These are phyloP conservation scores for Diaporthe sp. DNA, from an alignment of 2,329 filamentous ascomycete genomes.

Conservation along the genomic window DNA sequence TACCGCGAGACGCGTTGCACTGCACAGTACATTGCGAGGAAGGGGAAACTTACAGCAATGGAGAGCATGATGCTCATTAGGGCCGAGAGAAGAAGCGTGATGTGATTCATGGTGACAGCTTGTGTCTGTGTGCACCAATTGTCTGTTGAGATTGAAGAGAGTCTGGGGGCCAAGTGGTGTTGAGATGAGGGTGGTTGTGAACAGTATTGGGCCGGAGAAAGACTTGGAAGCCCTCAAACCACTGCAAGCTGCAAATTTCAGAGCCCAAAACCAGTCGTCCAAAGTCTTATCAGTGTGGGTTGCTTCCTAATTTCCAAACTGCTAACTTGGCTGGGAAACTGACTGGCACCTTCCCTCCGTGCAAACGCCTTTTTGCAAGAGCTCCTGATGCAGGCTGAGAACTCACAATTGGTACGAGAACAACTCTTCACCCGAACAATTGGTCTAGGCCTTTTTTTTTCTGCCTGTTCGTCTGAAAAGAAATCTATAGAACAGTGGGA, in stretches of 20 bases:
- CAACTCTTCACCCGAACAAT: background rate
- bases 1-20: background rate
- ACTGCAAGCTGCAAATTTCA: background rate
- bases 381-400: too few species aligned
- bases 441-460: background rate
- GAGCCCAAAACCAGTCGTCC: background rate
- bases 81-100: constrained; percentile 3
- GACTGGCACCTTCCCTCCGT: too few species aligned
- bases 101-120: constrained; percentile 8
- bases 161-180: background rate
- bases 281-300: background rate
- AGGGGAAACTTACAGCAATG: background rate
- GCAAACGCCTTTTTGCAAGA: background rate
- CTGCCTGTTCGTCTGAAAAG: background rate
- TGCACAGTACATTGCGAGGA: background rate
- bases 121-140: background rate
- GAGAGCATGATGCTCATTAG: constrained; percentile 26
- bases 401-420: background rate
- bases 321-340: background rate
- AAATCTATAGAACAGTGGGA: too few species aligned
- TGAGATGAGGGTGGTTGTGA: background rate
- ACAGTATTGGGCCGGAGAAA: background rate
- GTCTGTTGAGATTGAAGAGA: background rate
- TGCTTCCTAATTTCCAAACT: background rate
- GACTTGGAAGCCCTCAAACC: background rate